These are phyloP conservation scores for Rhizopogon rudus DNA, from an alignment of 768 basidiomycete genomes.

Conservation along the genomic window DNA sequence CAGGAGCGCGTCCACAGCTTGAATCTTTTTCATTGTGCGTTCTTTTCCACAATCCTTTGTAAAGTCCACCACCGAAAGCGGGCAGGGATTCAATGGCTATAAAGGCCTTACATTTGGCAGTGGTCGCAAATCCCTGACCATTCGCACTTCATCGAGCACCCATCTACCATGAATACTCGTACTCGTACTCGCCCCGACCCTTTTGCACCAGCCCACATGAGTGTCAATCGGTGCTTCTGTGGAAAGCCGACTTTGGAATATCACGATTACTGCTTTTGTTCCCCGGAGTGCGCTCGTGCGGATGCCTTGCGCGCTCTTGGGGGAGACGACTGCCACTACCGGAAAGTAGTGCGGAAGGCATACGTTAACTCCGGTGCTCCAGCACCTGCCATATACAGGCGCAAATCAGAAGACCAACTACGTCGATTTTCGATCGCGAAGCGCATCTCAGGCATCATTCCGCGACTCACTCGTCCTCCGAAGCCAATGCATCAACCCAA, in stretches of 20 bases:
- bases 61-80: neutral
- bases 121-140: neutral
- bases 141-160: neutral
- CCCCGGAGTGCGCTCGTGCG: neutral
- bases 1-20: neutral
- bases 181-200: neutral
- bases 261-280: constrained; percentile 4
- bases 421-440: neutral
- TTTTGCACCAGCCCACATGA: neutral
- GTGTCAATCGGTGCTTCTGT: neutral
- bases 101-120: neutral
- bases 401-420: neutral
- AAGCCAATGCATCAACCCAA: neutral
- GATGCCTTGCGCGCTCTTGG: neutral
- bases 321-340: constrained; percentile 1
- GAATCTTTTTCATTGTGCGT: neutral
- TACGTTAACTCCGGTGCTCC: neutral
- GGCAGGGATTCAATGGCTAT: neutral
- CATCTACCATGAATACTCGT: neutral
- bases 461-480: neutral
- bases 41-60: neutral
- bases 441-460: neutral
- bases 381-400: neutral
- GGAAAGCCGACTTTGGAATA: neutral
- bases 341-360: neutral